phyloP scores from a whole-genome alignment of 129 eudicot genomes.

The Artemisia argyi region DNA sequence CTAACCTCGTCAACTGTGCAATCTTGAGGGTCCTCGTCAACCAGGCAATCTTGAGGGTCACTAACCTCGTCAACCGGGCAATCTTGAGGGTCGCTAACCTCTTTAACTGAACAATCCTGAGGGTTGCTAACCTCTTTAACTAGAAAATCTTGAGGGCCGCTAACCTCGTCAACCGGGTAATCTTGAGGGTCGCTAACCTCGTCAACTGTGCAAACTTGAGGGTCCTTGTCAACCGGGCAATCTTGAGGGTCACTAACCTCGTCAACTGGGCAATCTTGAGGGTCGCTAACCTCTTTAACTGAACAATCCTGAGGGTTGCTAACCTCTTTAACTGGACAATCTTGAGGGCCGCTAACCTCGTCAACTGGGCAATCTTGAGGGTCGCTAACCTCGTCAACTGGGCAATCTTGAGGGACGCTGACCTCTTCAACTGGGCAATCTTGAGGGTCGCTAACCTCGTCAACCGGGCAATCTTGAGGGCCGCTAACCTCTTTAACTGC shows the following conservation, averaged over 20 bases:
- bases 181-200: neutral
- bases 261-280: no score
- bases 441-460: no score
- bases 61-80: no score
- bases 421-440: neutral
- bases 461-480: no score
- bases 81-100: no score
- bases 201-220: no score
- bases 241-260: no score
- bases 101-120: neutral
- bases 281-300: neutral
- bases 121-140: neutral
- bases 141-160: slow-evolving; percentile 32
- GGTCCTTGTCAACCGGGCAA: no score
- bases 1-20: no score
- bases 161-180: slow-evolving; percentile 8
- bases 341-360: no score
- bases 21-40: slow-evolving; percentile 5
- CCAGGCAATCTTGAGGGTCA: neutral
- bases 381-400: neutral
- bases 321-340: neutral
- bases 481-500: neutral
- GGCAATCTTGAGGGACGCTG: neutral
- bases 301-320: neutral
- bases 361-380: no score